Percentiles rank a stretch among this genome's conserved stretches.
Evolutionary conservation across 192 early-diverging fungal species (phyloP).

Genomic region (Backusella morwellensis): DNA sequence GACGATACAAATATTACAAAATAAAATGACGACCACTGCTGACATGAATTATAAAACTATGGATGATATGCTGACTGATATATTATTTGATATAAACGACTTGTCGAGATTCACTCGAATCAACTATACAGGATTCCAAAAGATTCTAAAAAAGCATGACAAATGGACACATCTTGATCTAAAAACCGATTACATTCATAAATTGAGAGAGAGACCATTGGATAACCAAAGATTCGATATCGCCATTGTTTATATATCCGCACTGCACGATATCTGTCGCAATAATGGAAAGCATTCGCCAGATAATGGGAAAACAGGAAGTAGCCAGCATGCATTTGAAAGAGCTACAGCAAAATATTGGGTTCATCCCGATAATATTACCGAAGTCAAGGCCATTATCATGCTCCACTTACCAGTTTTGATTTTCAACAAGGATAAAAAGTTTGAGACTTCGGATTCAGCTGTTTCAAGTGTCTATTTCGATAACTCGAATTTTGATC

Average conservation of each 20-base stretch:
- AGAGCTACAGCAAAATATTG: not conserved
- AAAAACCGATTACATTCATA: constrained; percentile 57
- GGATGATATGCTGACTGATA: constrained; percentile 55
- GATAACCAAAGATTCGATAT: constrained; percentile 1
- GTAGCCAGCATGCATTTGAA: constrained; percentile 54
- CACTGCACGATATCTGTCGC: not conserved
- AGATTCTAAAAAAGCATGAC: constrained; percentile 98
- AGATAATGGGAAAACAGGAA: not conserved
- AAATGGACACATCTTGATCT: constrained; percentile 76
- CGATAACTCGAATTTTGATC: constrained; percentile 84
- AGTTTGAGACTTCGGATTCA: constrained; percentile 60
- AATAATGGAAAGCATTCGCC: not conserved
- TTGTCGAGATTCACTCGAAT: constrained; percentile 70
- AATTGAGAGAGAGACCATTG: constrained; percentile 34
- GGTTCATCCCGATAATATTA: too few species aligned
- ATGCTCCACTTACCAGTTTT: constrained; percentile 63
- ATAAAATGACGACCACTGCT: constrained; percentile 45
- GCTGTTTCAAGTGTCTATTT: constrained; percentile 86
- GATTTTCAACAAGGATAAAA: constrained; percentile 48
- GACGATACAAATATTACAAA: constrained; percentile 42
- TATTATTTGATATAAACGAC: constrained; percentile 68
- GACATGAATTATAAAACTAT: constrained; percentile 43
- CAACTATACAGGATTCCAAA: constrained; percentile 77
- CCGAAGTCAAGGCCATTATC: too few species aligned
- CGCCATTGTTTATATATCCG: constrained; percentile 6